Evolutionary conservation across 1,284 basidiomycete genomes (phyloP).

Genomic region (Puccinia horiana): DNA sequence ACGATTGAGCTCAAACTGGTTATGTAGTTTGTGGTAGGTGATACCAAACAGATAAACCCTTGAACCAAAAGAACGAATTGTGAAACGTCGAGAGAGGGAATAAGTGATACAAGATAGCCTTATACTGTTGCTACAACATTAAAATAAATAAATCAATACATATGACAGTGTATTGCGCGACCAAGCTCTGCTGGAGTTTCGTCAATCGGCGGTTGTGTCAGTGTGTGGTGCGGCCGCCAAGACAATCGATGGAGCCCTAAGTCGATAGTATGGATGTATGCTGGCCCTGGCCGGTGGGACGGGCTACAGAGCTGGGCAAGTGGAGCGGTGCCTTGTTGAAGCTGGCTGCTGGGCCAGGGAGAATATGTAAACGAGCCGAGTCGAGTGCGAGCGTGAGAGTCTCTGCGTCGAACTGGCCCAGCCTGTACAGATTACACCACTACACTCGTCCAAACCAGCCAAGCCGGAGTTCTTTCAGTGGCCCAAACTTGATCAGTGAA

Average conservation of each 20-base stretch:
- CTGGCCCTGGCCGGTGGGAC: neutral
- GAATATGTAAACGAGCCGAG: neutral
- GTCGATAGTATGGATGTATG: neutral
- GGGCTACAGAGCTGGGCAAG: neutral
- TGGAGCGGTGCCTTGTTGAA: neutral
- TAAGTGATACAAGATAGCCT: neutral
- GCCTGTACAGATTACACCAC: neutral
- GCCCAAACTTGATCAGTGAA: neutral
- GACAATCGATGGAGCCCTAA: neutral
- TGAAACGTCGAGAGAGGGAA: neutral
- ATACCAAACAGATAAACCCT: neutral
- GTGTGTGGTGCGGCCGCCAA: neutral
- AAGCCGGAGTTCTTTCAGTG: too few relatives aligned
- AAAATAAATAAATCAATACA: too few relatives aligned
- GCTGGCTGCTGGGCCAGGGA: neutral
- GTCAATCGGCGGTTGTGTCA: neutral
- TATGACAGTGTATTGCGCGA: too few relatives aligned
- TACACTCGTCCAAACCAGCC: too few relatives aligned
- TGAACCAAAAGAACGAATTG: neutral
- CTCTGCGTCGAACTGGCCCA: neutral
- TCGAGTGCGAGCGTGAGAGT: neutral
- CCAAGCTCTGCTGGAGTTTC: too few relatives aligned
- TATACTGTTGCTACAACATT: too few relatives aligned
- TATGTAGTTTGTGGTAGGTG: neutral
- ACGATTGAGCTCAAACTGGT: slow-evolving; percentile 4